These are phyloP conservation scores for Shiraia sp. DNA, from an alignment of 2,329 filamentous ascomycete species.

Conservation along the genomic window DNA sequence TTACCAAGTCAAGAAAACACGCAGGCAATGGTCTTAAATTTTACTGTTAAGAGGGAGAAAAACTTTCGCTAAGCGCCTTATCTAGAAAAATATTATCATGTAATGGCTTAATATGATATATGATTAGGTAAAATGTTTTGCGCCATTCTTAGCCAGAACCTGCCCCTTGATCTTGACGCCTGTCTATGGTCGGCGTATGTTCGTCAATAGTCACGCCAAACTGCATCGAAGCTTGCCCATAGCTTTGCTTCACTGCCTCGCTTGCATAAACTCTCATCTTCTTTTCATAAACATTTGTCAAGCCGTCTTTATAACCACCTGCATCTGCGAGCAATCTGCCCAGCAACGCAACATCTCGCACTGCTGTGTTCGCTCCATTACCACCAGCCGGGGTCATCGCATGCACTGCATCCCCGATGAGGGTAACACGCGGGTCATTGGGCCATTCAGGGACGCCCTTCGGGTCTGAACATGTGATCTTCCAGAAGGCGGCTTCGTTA, in stretches of 20 bases:
- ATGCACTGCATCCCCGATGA: conserved; percentile 53
- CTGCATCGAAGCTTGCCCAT: conserved; percentile 37
- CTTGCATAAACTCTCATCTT: conserved; percentile 43
- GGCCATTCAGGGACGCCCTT: conserved; percentile 63
- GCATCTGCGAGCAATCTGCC: conserved; percentile 43
- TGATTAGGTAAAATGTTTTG: too few species aligned
- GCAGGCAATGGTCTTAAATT: too few species aligned
- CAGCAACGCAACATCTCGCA: conserved; percentile 48
- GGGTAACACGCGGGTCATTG: conserved; percentile 57
- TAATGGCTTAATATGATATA: too few species aligned
- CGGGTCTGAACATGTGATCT: conserved; percentile 66
- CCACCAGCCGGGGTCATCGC: conserved; percentile 53
- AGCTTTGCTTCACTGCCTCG: conserved; percentile 56
- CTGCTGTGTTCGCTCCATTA: conserved; percentile 52
- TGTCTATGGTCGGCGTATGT: conserved; percentile 15
- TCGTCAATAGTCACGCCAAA: conserved; percentile 26
- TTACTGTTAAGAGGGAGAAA: too few species aligned
- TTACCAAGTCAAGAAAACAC: too few species aligned
- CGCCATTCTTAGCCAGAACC: too few species aligned
- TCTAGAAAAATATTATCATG: too few species aligned
- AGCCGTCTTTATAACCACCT: conserved; percentile 29
- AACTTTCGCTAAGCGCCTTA: too few species aligned
- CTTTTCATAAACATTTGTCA: conserved; percentile 45
- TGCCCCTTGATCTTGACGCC: too few species aligned
- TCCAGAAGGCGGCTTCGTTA: conserved; percentile 66